Percentiles rank a stretch among this genome's conserved stretches.
phyloP scores from a whole-genome alignment of 2,329 filamentous ascomycete genomes.

The Allantophomopsis cytisporea region DNA sequence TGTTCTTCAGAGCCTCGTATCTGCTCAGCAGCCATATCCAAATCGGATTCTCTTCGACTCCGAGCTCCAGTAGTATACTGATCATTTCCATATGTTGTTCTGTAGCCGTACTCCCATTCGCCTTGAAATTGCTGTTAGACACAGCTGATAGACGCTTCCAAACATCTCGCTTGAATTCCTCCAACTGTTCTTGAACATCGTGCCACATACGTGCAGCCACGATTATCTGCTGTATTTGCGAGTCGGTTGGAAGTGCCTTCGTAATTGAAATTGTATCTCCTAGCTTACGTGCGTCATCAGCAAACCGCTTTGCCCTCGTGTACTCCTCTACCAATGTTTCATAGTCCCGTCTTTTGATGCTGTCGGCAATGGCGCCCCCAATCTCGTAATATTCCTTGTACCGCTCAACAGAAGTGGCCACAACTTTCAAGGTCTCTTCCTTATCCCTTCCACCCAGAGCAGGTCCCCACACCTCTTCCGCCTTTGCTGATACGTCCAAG shows the following conservation, averaged over 20 bases:
- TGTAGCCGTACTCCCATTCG: slow-evolving; percentile 30
- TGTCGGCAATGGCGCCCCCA: slow-evolving; percentile 63
- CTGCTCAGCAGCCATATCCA: slow-evolving; percentile 90
- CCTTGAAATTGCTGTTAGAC: slow-evolving; percentile 33
- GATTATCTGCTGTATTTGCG: slow-evolving; percentile 74
- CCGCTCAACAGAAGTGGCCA: slow-evolving; percentile 63
- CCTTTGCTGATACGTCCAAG: slow-evolving; percentile 82
- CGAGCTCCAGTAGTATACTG: slow-evolving; percentile 75
- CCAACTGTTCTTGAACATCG: slow-evolving; percentile 79
- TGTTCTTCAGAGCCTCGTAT: slow-evolving; percentile 79
- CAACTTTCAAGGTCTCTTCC: slow-evolving; percentile 71
- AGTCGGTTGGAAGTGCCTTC: slow-evolving; percentile 50
- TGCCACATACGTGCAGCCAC: slow-evolving; percentile 90
- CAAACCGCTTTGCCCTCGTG: slow-evolving; percentile 65
- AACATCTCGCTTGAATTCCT: slow-evolving; percentile 74
- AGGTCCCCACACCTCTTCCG: slow-evolving; percentile 94
- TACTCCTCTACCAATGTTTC: slow-evolving; percentile 81
- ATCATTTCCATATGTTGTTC: slow-evolving; percentile 89
- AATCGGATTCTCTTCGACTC: slow-evolving; percentile 90
- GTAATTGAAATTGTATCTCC: slow-evolving; percentile 40
- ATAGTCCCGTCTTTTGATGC: slow-evolving; percentile 84
- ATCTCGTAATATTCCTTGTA: slow-evolving; percentile 76
- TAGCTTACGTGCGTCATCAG: slow-evolving; percentile 62
- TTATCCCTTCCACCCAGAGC: slow-evolving; percentile 83
- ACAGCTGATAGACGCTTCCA: slow-evolving; percentile 70